These are phyloP conservation scores for Mycena vulgaris DNA, from an alignment of 768 basidiomycete genomes.

Conservation along the genomic window DNA sequence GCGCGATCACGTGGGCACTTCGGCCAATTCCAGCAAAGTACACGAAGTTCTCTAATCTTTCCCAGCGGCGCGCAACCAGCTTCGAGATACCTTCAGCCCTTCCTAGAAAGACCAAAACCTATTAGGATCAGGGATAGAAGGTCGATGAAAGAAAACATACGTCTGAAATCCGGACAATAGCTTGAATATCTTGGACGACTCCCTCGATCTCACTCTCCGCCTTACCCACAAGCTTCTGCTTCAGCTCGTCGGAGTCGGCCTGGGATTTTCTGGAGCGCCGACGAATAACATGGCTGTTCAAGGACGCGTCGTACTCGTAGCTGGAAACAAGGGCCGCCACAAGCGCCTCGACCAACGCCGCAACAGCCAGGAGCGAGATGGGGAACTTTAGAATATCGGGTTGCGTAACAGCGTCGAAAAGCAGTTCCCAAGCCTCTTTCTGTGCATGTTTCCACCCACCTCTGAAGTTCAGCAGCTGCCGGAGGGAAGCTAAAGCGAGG, in stretches of 20 bases:
- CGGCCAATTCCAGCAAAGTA: too few species aligned
- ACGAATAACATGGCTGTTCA: conserved; percentile 1
- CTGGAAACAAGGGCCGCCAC: conserved; percentile 54
- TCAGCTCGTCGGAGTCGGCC: conserved; percentile 12
- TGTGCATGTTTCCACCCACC: conserved; percentile 65
- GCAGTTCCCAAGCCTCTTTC: conserved; percentile 63
- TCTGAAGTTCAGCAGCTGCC: conserved; percentile 54
- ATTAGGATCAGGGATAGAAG: conserved; percentile 11
- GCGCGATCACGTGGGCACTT: conserved; percentile 24
- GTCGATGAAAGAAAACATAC: conserved; percentile 45
- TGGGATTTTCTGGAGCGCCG: conserved; percentile 13
- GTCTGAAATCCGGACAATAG: conserved; percentile 52
- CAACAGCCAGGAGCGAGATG: conserved; percentile 67
- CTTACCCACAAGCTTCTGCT: conserved; percentile 33
- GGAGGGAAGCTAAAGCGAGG: conserved; percentile 68
- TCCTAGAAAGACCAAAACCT: conserved; percentile 2
- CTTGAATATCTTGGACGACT: conserved; percentile 57
- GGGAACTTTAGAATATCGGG: conserved; percentile 68
- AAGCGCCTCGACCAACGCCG: conserved; percentile 65
- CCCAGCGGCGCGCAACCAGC: conserved; percentile 19
- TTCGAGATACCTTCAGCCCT: not conserved
- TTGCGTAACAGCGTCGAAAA: conserved; percentile 67
- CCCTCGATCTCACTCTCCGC: conserved; percentile 53
- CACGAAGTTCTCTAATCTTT: conserved; percentile 7
- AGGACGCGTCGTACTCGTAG: conserved; percentile 49